phyloP scores from a whole-genome alignment of 176 grass and related monocot genomes.

The Typha latifolia region DNA sequence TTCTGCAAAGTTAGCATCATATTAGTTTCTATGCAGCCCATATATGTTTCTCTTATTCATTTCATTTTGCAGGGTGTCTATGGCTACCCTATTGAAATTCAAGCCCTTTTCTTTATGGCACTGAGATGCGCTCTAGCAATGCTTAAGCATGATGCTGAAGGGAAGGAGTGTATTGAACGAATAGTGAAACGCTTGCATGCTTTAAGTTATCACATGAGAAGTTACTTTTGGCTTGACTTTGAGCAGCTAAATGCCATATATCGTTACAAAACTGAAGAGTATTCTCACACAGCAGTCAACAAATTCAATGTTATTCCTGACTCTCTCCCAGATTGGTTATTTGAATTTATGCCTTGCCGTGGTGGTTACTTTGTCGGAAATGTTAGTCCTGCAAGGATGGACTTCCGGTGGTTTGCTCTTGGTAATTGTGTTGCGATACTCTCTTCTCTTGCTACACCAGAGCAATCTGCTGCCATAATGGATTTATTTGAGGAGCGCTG shows the following conservation, averaged over 20 bases:
- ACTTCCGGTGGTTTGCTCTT: constrained; percentile 91
- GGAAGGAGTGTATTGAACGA: constrained; percentile 67
- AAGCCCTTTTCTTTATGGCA: constrained; percentile 88
- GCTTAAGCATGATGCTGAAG: constrained; percentile 58
- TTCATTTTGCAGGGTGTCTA: constrained; percentile 59
- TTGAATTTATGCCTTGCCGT: constrained; percentile 82
- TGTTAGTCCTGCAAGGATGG: constrained; percentile 87
- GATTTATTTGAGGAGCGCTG: constrained; percentile 84
- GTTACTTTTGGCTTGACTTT: constrained; percentile 89
- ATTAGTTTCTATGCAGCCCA: background rate
- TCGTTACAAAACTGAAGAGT: constrained; percentile 86
- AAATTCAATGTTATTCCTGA: constrained; percentile 98
- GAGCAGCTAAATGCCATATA: constrained; percentile 84
- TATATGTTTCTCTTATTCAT: background rate
- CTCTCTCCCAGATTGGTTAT: constrained; percentile 90
- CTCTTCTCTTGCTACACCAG: constrained; percentile 72
- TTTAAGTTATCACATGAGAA: constrained; percentile 89
- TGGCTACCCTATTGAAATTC: constrained; percentile 92
- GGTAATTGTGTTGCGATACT: constrained; percentile 86
- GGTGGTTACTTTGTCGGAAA: constrained; percentile 93
- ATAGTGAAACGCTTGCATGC: constrained; percentile 68
- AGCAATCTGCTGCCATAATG: constrained; percentile 80
- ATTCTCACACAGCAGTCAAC: constrained; percentile 97
- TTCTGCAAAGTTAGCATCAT: too few relatives aligned
- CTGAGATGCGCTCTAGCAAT: constrained; percentile 62